Evolutionary conservation across 2,329 filamentous ascomycete species (phyloP), one percentile per base, ranked within the genome.

Genomic region (Colletotrichum acutatum): DNA sequence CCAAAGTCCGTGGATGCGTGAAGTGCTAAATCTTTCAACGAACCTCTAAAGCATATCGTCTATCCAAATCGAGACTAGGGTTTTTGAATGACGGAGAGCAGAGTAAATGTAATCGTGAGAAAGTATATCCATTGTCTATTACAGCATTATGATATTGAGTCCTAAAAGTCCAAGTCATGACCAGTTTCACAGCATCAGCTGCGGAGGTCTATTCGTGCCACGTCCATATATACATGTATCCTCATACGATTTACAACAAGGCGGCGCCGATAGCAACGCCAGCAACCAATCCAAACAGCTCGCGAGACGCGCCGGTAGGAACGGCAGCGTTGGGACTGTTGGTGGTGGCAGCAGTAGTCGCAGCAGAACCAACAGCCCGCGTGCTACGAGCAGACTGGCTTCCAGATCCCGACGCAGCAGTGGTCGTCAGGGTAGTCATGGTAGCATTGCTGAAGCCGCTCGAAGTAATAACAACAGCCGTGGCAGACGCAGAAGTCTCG

Each of bases 251-350:
- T 28, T 62, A 73, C 61, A 73, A 19, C 46, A 73, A 22, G 16
- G 30, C 61, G 16, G 34, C 71, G 6, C 34, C 71, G 12, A 73
- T 42, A 6, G 67, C 71, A 26, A 73, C 61, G 0, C 56, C 60
- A 0, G 66, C 71, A 7, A 61, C 24, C 3, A 73, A n/a, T 0
- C 66, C 49, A 7, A 66, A 61, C 22, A 71, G 32, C 7, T 70
- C 49, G 16, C 52, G 60, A 14, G 71, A 66, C 4, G 30, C 54
- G 0, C 66, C 71, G 2, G 46, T 26, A 2, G 53, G 34, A 2
- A 56, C 71, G 1, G 71, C 66, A 3, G 46, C 66, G n/a, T 56
- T 71, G 28, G 66, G 58, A 3, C n/a, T 46, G 46, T 12, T 53
- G 5, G 60, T 57, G 1, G 66, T 57, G 1, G 66, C n/a, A 5